These are phyloP conservation scores for Cordyceps tenuipes DNA, from an alignment of 2,329 filamentous ascomycete genomes.

Conservation along the genomic window DNA sequence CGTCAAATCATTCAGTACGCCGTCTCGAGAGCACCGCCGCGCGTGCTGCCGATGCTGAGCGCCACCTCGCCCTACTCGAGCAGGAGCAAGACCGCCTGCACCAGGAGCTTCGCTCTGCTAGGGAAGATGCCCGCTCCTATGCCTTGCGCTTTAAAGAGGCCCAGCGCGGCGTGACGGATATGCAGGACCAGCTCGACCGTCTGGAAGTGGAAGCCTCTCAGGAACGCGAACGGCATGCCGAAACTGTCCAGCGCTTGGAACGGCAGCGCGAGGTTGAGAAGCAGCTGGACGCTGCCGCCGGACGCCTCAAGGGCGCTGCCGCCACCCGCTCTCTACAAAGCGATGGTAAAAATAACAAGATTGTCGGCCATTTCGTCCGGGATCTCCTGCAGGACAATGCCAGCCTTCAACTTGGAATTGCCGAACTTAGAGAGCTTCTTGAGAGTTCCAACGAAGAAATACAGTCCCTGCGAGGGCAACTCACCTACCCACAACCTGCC, in stretches of 20 bases:
- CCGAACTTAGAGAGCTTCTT: constrained; percentile 85
- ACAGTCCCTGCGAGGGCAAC: constrained; percentile 72
- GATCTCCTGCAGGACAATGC: constrained; percentile 94
- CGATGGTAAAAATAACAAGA: constrained; percentile 48
- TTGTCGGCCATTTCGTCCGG: constrained; percentile 93
- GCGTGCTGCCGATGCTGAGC: constrained; percentile 70
- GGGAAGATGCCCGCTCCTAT: constrained; percentile 70
- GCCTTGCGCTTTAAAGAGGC: constrained; percentile 79
- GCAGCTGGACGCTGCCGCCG: constrained; percentile 71
- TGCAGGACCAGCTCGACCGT: constrained; percentile 80
- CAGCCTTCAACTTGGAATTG: constrained; percentile 82
- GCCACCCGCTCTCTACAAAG: constrained; percentile 57
- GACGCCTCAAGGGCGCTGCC: constrained; percentile 72
- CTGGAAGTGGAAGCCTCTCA: constrained; percentile 78
- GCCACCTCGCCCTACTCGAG: constrained; percentile 71
- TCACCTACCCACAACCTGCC: constrained; percentile 69
- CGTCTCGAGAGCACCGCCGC: constrained; percentile 65
- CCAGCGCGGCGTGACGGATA: constrained; percentile 65
- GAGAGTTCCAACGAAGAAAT: constrained; percentile 91
- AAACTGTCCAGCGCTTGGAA: constrained; percentile 77
- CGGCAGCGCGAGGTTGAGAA: constrained; percentile 72
- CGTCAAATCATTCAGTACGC: constrained; percentile 68
- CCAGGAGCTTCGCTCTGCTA: constrained; percentile 54
- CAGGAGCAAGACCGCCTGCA: constrained; percentile 70
- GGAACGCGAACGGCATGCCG: constrained; percentile 72